Conservation (phyloP, 257 asterid species). For the Eucommia ulmoides region DNA sequence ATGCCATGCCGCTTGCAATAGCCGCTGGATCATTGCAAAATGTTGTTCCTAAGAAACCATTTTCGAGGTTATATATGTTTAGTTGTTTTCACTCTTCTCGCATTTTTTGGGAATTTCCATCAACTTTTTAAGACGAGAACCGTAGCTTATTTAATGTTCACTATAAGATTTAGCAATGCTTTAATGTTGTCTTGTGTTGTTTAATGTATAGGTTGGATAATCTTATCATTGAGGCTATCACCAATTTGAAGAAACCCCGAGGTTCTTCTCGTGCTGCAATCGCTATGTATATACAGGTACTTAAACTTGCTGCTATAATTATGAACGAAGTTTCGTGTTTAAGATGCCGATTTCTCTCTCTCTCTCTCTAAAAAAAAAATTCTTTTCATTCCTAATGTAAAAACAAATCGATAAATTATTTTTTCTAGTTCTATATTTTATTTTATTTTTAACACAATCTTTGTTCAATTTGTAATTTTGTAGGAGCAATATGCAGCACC, state of each 20-base stretch:
- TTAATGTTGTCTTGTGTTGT: too few relatives aligned
- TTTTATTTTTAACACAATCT: neutral
- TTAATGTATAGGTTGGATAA: conserved; percentile 59
- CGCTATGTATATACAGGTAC: conserved; percentile 67
- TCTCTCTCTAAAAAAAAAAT: too few relatives aligned
- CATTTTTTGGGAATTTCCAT: too few relatives aligned
- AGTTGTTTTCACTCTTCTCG: too few relatives aligned
- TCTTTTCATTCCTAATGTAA: too few relatives aligned
- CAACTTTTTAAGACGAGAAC: too few relatives aligned
- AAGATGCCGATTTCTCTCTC: too few relatives aligned
- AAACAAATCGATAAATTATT: neutral
- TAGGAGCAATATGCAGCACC: conserved; percentile 56
- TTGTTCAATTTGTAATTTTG: conserved; percentile 5
- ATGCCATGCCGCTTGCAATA: conserved; percentile 17
- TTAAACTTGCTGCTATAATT: neutral
- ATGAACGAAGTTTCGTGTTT: neutral
- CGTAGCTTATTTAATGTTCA: too few relatives aligned
- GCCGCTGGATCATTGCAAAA: conserved; percentile 7
- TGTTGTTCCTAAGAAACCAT: conserved; percentile 23
- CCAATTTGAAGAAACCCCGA: conserved; percentile 81
- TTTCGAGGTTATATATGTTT: conserved; percentile 48
- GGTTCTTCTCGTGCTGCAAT: conserved; percentile 69
- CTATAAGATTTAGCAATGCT: too few relatives aligned
- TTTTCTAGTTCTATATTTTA: neutral
- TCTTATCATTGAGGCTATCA: conserved; percentile 70